Evolutionary conservation across 305 asterid species (phyloP).

Genomic region (Fraxinus sp.): DNA sequence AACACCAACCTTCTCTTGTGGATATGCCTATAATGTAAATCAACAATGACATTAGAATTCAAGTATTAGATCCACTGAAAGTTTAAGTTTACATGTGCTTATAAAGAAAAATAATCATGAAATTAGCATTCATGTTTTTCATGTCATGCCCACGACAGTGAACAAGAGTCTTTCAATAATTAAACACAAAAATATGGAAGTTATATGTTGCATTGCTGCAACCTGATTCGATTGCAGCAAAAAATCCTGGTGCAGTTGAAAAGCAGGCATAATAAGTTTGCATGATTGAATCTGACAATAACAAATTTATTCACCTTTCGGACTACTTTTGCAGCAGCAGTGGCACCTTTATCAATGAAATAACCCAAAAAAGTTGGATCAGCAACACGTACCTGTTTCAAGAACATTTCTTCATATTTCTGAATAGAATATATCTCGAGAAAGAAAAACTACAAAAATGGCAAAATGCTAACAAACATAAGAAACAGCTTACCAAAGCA

Average conservation of each 20-base stretch:
- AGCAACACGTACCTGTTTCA: conserved; percentile 84
- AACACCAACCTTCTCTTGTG: conserved; percentile 61
- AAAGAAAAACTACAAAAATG: background rate
- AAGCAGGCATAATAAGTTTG: background rate
- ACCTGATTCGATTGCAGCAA: background rate
- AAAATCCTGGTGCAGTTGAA: background rate
- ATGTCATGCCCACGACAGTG: background rate
- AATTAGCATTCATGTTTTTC: background rate
- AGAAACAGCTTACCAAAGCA: conserved; percentile 65
- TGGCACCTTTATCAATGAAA: conserved; percentile 80
- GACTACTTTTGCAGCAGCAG: conserved; percentile 97
- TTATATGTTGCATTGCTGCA: background rate
- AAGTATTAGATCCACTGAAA: background rate
- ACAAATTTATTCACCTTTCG: conserved; percentile 37
- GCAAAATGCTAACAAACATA: conserved; percentile 16
- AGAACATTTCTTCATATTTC: conserved; percentile 19
- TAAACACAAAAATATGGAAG: background rate
- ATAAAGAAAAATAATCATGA: background rate
- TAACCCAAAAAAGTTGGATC: conserved; percentile 98
- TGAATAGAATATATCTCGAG: conserved; percentile 18
- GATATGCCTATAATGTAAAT: conserved; percentile 40
- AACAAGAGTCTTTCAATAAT: background rate
- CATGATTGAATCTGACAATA: background rate
- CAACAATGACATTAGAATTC: background rate
- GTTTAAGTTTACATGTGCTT: background rate